A percentile compares a stretch with the other conserved stretches of the same genome.
Conservation (phyloP, 1,139 yeast species). For the Blastobotrys aristatus region DNA sequence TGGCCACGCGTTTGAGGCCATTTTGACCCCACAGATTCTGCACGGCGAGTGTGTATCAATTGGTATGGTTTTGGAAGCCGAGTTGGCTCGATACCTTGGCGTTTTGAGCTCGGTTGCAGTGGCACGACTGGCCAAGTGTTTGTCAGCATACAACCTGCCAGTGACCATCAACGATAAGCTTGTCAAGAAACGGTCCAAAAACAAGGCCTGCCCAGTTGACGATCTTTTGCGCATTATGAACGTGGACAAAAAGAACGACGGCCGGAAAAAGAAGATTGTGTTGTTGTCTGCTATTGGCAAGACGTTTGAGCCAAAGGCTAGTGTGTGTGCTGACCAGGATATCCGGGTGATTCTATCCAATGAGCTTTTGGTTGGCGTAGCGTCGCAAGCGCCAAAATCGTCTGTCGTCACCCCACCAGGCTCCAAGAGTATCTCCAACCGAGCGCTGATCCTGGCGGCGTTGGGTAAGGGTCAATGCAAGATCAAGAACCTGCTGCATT, state of each 20-base stretch:
- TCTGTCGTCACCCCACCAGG: constrained; percentile 81
- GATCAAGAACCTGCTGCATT: constrained; percentile 80
- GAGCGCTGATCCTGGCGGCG: constrained; percentile 91
- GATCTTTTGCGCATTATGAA: constrained; percentile 77
- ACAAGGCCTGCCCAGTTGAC: constrained; percentile 68
- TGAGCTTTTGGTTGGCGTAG: constrained; percentile 56
- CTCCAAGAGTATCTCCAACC: constrained; percentile 90
- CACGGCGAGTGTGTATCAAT: constrained; percentile 98
- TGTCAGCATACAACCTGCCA: constrained; percentile 83
- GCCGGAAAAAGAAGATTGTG: constrained; percentile 82
- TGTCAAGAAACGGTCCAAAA: constrained; percentile 62
- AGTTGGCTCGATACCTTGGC: constrained; percentile 84
- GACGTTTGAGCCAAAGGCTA: constrained; percentile 86
- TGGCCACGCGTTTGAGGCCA: constrained; percentile 98
- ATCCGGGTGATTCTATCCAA: constrained; percentile 81
- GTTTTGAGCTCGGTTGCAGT: constrained; percentile 89
- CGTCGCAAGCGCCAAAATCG: constrained; percentile 42
- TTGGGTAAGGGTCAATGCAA: constrained; percentile 80
- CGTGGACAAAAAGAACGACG: constrained; percentile 94
- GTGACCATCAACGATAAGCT: constrained; percentile 69
- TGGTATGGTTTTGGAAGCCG: constrained; percentile 95
- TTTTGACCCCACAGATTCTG: constrained; percentile 88
- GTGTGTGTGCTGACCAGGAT: constrained; percentile 73
- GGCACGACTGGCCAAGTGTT: constrained; percentile 78
- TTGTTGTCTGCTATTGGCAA: constrained; percentile 78